phyloP scores from a whole-genome alignment of 2,329 filamentous ascomycete species.

The Neopestalotiopsis sp. region DNA sequence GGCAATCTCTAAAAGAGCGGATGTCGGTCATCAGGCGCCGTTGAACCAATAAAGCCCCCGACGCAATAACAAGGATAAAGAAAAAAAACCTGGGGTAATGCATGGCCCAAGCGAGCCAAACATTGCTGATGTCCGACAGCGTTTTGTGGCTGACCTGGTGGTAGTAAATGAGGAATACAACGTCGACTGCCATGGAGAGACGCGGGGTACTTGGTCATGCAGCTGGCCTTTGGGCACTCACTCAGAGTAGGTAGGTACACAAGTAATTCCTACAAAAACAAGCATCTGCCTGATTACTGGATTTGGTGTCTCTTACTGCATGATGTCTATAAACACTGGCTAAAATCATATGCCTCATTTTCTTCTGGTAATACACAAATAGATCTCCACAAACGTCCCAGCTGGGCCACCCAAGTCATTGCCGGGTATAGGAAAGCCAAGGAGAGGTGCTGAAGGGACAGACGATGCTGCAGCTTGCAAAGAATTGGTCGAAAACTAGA shows the following conservation, averaged over 20 bases:
- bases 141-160: neutral
- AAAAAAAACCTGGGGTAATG: neutral
- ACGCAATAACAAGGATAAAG: neutral
- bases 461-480: too few relatives aligned
- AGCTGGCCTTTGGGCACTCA: neutral
- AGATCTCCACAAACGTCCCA: neutral
- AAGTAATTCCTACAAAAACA: neutral
- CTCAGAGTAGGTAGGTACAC: neutral
- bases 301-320: too few relatives aligned
- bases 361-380: neutral
- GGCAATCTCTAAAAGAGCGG: neutral
- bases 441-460: too few relatives aligned
- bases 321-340: too few relatives aligned
- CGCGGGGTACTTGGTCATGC: neutral
- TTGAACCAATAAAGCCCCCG: neutral
- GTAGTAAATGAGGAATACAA: neutral
- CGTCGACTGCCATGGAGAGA: neutral
- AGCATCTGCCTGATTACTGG: neutral
- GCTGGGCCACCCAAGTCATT: neutral
- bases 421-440: neutral
- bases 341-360: neutral
- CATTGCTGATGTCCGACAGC: neutral
- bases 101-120: neutral
- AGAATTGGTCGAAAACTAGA: too few relatives aligned
- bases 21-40: neutral